phyloP scores from a whole-genome alignment of 1,284 basidiomycete species.

The Gomphus bonarii region DNA sequence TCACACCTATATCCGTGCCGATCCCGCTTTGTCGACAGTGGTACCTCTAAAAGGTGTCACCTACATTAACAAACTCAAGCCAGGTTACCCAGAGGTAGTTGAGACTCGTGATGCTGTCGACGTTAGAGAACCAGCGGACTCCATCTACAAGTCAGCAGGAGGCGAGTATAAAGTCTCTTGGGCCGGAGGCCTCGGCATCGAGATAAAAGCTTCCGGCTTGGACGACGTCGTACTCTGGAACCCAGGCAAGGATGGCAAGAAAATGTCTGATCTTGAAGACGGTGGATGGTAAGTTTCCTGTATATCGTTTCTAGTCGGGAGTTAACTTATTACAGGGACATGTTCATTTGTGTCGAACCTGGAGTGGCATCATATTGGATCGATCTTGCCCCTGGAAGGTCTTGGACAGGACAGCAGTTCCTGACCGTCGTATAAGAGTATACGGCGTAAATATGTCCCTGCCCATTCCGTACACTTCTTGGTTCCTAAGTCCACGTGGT shows the following conservation, averaged over 20 bases:
- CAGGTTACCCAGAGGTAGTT: conserved; percentile 35
- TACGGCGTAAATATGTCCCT: neutral
- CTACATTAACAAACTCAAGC: conserved; percentile 65
- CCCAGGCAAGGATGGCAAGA: conserved; percentile 60
- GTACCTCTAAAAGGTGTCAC: conserved; percentile 46
- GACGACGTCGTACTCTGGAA: conserved; percentile 85
- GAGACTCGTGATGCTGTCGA: conserved; percentile 51
- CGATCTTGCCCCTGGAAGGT: conserved; percentile 46
- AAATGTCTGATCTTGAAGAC: conserved; percentile 78
- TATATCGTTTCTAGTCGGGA: neutral
- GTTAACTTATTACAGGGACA: conserved; percentile 41
- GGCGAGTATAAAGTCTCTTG: conserved; percentile 50
- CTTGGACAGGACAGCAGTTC: conserved; percentile 68
- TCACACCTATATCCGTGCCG: conserved; percentile 77
- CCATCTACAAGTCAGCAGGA: conserved; percentile 59
- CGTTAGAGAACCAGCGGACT: conserved; percentile 57
- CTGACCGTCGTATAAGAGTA: conserved; percentile 26
- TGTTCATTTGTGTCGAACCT: conserved; percentile 79
- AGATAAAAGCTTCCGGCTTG: conserved; percentile 50
- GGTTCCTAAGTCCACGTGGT: neutral
- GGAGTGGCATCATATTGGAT: conserved; percentile 67
- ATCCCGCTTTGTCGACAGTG: conserved; percentile 45
- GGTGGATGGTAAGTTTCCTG: conserved; percentile 60
- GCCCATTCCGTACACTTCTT: neutral
- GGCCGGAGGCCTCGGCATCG: conserved; percentile 40